Base-by-base conservation (phyloP, 2,329 filamentous ascomycete genomes). In the Mariannaea sp. region DNA sequence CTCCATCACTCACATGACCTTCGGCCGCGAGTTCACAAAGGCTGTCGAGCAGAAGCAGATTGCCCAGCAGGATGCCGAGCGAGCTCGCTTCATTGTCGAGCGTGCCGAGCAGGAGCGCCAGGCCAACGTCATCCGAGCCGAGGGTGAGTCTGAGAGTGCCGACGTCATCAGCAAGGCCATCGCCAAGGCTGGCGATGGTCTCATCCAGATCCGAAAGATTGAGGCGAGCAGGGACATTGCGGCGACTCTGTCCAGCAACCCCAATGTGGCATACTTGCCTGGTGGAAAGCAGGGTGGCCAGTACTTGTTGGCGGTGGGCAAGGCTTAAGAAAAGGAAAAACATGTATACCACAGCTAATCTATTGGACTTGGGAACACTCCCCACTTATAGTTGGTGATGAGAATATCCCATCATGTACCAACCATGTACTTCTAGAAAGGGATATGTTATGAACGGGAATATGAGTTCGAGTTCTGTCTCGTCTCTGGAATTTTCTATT, bases 31-130 rank as follows among this genome's bases (percentile, higher is more conserved):
- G 77, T 99, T 99, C 82, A 99, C 94, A 57, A 90, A 90, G 75
- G 94, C 94, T 61, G 94, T 99, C 68, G 94, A 99, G 80, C 94
- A 99, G 85, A 99, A 99, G 86, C 94, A 99, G 82, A 99, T 99
- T 74, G 94, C 94, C 50, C 94, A 99, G 79, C 94, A 99, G 77
- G 94, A 99, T 71, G 94, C 94, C 60, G 94, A 99, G 82, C 85
- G 94, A 62, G 94, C 94, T 42, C 85, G 94, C 63, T 99, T 99
- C 80, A 95, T 99, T 65, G 94, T 99, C 73, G 94, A 99, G 83
- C 91, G 91, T 74, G 94, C 94, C 56, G 94, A 99, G 83, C 94
- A 99, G 80, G 94, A 99, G 80, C 84, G 94, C 68, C 94, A 99
- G 79, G 94, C 94, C 66, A 97, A 94, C 77, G 94, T 99, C 69